Percentiles rank a stretch among this genome's conserved stretches.
These are phyloP conservation scores for Vanrija sp. DNA, from an alignment of 1,284 basidiomycete genomes.

Conservation along the genomic window DNA sequence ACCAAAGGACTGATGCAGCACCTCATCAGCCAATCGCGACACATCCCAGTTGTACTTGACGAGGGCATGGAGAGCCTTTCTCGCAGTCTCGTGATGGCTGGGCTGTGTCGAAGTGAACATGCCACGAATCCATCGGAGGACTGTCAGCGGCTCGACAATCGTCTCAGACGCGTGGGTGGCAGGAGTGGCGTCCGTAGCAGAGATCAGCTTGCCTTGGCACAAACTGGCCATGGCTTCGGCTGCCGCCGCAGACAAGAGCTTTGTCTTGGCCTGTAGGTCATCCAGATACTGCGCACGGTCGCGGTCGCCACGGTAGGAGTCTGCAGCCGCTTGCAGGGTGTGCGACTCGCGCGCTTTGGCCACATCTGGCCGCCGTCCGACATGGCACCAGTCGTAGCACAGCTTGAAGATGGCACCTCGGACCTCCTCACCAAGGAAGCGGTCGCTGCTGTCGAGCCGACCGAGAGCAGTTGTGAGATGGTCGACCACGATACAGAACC, in stretches of 20 bases:
- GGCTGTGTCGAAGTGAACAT: conserved; percentile 48
- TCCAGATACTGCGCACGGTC: conserved; percentile 58
- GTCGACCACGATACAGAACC: conserved; percentile 85
- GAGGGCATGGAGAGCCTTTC: conserved; percentile 70
- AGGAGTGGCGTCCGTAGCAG: conserved; percentile 33
- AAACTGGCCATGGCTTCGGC: conserved; percentile 80
- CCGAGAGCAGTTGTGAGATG: conserved; percentile 75
- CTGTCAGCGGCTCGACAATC: conserved; percentile 47
- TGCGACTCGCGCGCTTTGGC: conserved; percentile 68
- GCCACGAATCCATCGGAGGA: conserved; percentile 52
- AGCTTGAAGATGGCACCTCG: conserved; percentile 76
- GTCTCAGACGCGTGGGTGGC: conserved; percentile 35
- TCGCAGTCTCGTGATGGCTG: conserved; percentile 47
- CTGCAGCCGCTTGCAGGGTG: conserved; percentile 69
- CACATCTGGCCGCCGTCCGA: conserved; percentile 69
- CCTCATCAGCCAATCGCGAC: conserved; percentile 62
- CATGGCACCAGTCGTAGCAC: conserved; percentile 91
- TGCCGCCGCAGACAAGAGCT: conserved; percentile 68
- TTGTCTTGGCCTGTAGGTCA: conserved; percentile 66
- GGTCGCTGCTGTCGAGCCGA: conserved; percentile 65
- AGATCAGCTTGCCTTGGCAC: conserved; percentile 55
- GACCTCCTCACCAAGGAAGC: conserved; percentile 70
- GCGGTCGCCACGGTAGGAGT: conserved; percentile 51
- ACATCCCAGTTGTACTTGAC: conserved; percentile 63
- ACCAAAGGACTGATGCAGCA: conserved; percentile 69